Conservation (phyloP, 2,329 filamentous ascomycete genomes). For the Simplicillium sp. region DNA sequence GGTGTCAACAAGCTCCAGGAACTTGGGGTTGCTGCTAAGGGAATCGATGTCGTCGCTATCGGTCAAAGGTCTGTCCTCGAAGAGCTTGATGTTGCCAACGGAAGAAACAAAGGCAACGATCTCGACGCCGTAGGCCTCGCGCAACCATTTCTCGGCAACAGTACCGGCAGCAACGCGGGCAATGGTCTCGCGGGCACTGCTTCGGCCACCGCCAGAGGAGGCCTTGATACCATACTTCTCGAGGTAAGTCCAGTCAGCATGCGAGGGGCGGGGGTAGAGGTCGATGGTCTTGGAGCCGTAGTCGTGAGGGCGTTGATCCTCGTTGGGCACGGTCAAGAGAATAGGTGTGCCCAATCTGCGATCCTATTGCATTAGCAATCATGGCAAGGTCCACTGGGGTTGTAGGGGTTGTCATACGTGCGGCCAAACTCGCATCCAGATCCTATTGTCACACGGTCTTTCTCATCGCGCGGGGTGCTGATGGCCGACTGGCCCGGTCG, state of each 20-base stretch:
- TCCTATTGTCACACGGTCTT: slow-evolving; percentile 84
- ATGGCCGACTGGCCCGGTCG: slow-evolving; percentile 83
- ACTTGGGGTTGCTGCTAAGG: slow-evolving; percentile 70
- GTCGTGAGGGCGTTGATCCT: slow-evolving; percentile 88
- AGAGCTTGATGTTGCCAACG: slow-evolving; percentile 51
- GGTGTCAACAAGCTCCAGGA: slow-evolving; percentile 61
- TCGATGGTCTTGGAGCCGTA: slow-evolving; percentile 89
- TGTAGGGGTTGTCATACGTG: slow-evolving; percentile 32
- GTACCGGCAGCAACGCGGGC: slow-evolving; percentile 84
- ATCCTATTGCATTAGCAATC: slow-evolving; percentile 1
- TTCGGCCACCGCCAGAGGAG: slow-evolving; percentile 78
- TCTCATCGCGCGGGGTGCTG: slow-evolving; percentile 87
- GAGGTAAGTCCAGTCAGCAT: slow-evolving; percentile 94
- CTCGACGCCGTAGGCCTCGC: slow-evolving; percentile 71
- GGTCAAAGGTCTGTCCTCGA: slow-evolving; percentile 4
- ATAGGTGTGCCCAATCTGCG: slow-evolving; percentile 74
- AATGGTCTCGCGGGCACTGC: slow-evolving; percentile 91
- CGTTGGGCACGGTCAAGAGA: slow-evolving; percentile 75
- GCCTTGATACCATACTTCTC: slow-evolving; percentile 97
- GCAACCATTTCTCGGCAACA: slow-evolving; percentile 88
- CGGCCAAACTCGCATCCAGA: slow-evolving; percentile 85
- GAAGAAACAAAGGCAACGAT: slow-evolving; percentile 86
- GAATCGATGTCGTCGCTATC: slow-evolving; percentile 26
- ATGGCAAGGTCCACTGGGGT: neutral
- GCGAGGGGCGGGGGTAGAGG: slow-evolving; percentile 78